Conservation (phyloP, 805 yeast genomes). For the Hanseniaspora lachancei region DNA sequence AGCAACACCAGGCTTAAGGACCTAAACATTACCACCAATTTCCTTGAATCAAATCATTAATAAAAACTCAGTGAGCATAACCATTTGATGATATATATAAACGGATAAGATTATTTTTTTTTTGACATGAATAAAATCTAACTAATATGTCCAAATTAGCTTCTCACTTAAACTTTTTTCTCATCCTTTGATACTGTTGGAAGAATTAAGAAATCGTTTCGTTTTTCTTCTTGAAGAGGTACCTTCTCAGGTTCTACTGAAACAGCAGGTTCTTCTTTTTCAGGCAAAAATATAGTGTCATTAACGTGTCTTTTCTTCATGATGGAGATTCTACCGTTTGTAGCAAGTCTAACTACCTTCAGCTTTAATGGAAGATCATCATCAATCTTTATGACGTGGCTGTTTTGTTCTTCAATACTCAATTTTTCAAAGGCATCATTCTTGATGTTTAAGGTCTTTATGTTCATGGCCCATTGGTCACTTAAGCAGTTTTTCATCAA, state of each 20-base stretch:
- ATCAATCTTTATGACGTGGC: constrained; percentile 59
- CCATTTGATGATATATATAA: too few species aligned
- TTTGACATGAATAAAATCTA: not conserved
- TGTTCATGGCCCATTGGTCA: constrained; percentile 32
- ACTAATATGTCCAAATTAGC: not conserved
- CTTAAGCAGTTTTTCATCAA: constrained; percentile 44
- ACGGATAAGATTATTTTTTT: not conserved
- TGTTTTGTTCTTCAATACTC: constrained; percentile 23
- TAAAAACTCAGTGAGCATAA: too few species aligned
- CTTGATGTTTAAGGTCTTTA: constrained; percentile 24
- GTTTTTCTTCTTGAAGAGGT: not conserved
- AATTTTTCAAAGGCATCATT: constrained; percentile 24
- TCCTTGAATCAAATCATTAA: too few species aligned
- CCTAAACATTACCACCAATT: too few species aligned
- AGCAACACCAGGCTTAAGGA: too few species aligned
- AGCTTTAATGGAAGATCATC: constrained; percentile 74
- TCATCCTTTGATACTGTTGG: not conserved
- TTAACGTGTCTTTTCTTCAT: constrained; percentile 51
- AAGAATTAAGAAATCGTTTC: not conserved
- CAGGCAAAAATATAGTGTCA: constrained; percentile 41
- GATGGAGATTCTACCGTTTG: constrained; percentile 70
- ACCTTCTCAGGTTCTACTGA: not conserved
- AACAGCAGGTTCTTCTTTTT: constrained; percentile 13
- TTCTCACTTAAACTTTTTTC: not conserved
- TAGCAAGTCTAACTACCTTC: constrained; percentile 67